These are phyloP conservation scores for Rhynchospora tenuis DNA, from an alignment of 176 grass and related monocot genomes.

Conservation along the genomic window DNA sequence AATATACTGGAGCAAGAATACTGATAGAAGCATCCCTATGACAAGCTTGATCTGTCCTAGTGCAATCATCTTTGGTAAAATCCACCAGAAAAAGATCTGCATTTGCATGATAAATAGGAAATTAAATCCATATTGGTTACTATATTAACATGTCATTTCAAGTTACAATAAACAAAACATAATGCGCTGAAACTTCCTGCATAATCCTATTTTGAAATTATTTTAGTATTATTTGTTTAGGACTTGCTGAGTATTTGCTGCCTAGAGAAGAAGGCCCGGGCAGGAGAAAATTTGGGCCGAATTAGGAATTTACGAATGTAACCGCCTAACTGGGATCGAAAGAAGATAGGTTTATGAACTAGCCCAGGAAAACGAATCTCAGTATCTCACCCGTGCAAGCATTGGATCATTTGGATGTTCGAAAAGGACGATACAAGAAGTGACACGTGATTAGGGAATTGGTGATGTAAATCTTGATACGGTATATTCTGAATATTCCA, in stretches of 20 bases:
- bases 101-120: conserved; percentile 9
- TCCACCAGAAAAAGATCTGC: conserved; percentile 76
- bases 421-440: not conserved
- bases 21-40: conserved; percentile 58
- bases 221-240: not conserved
- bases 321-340: not conserved
- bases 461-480: not conserved
- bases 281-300: not conserved
- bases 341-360: not conserved
- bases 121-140: not conserved
- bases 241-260: not conserved
- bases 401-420: not conserved
- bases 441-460: not conserved
- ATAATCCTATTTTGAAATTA: not conserved
- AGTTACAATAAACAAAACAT: not conserved
- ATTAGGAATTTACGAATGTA: not conserved
- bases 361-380: not conserved
- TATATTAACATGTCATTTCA: not conserved
- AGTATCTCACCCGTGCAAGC: not conserved
- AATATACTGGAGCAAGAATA: conserved; percentile 88
- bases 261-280: not conserved
- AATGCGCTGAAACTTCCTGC: not conserved
- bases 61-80: conserved; percentile 74
- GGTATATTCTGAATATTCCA: not conserved
- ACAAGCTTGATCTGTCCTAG: conserved; percentile 68